Evolutionary conservation across 169 alveolate genomes (phyloP).

Genomic region (Plasmodium ovale): DNA sequence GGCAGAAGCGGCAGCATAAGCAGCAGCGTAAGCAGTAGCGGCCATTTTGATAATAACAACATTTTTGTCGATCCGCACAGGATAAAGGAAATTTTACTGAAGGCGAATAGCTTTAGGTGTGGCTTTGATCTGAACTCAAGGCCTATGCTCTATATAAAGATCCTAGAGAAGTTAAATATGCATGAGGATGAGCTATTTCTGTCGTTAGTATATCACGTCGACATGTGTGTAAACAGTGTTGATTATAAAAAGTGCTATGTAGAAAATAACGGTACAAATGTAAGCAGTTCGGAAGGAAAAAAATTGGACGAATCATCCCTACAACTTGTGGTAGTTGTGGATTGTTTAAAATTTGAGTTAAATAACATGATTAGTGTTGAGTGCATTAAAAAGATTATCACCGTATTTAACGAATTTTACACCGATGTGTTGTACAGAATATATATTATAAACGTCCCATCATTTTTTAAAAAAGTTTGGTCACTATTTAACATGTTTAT

Average conservation of each 20-base stretch:
- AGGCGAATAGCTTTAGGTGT: conserved; percentile 40
- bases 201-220: conserved; percentile 58
- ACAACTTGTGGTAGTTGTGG: conserved; percentile 60
- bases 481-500: conserved; percentile 64
- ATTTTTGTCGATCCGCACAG: conserved; percentile 34
- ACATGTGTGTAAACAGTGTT: conserved; percentile 68
- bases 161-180: conserved; percentile 70
- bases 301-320: conserved; percentile 23
- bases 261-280: background rate
- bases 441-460: conserved; percentile 48
- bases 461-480: conserved; percentile 71
- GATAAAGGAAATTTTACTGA: conserved; percentile 32
- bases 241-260: conserved; percentile 21
- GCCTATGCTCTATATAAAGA: conserved; percentile 46
- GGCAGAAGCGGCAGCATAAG: background rate
- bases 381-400: conserved; percentile 66
- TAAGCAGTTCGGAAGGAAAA: background rate
- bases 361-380: conserved; percentile 67
- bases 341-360: conserved; percentile 57
- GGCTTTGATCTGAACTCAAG: conserved; percentile 38
- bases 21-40: background rate
- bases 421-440: conserved; percentile 64
- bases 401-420: conserved; percentile 62
- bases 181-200: conserved; percentile 42
- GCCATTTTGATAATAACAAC: background rate